Evolutionary conservation across 2,329 filamentous ascomycete species (phyloP).

Genomic region (Trichoderma citrinoviride): DNA sequence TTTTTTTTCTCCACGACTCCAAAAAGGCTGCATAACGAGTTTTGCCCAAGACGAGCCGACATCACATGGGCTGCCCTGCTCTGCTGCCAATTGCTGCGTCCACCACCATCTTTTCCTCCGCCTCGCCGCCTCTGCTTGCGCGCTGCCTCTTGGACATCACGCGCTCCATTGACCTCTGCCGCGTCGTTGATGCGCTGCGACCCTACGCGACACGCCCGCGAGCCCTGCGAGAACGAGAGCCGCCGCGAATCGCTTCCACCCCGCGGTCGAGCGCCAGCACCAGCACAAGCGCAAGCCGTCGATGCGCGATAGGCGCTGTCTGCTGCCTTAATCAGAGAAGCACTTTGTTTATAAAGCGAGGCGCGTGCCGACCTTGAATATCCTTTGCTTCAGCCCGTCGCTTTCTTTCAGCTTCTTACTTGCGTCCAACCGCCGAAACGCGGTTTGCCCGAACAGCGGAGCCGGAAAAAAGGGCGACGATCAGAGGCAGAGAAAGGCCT

Average conservation of each 20-base stretch:
- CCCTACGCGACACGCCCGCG: slow-evolving; percentile 24
- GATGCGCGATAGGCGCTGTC: slow-evolving; percentile 3
- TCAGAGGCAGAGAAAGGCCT: neutral
- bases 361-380: neutral
- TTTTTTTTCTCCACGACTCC: slow-evolving; percentile 20
- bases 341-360: neutral
- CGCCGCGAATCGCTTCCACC: slow-evolving; percentile 12
- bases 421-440: neutral
- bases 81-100: slow-evolving; percentile 24
- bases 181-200: slow-evolving; percentile 31
- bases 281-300: neutral
- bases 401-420: neutral
- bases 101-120: slow-evolving; percentile 3
- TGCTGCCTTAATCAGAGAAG: neutral
- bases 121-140: neutral
- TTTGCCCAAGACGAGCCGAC: slow-evolving; percentile 30
- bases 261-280: slow-evolving; percentile 3
- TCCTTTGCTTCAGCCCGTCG: neutral
- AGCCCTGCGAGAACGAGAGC: neutral
- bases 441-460: neutral
- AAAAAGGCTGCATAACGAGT: slow-evolving; percentile 24
- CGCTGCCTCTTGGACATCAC: slow-evolving; percentile 10
- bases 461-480: neutral
- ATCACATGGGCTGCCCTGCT: slow-evolving; percentile 36
- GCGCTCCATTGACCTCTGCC: slow-evolving; percentile 21